A percentile compares a stretch with the other conserved stretches of the same genome.
phyloP scores from a whole-genome alignment of 129 eudicot species.

The Flaveria brownii region DNA sequence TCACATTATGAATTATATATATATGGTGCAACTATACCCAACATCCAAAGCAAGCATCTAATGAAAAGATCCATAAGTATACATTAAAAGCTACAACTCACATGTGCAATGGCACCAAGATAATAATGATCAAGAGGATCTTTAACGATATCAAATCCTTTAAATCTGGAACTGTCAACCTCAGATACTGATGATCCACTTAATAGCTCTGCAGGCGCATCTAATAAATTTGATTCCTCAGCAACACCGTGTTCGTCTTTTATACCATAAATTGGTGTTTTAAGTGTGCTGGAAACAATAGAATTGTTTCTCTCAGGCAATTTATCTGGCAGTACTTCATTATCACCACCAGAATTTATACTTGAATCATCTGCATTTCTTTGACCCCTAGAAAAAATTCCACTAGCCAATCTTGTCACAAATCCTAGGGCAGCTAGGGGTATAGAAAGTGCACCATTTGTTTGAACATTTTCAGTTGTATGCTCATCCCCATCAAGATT shows the following conservation, averaged over 20 bases:
- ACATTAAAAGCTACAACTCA: conserved; percentile 27
- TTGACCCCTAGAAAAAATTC: conserved; percentile 80
- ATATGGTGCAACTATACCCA: neutral
- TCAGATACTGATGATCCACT: conserved; percentile 34
- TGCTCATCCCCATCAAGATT: conserved; percentile 53
- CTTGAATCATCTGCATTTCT: conserved; percentile 44
- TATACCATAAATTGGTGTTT: conserved; percentile 29
- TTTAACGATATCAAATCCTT: conserved; percentile 82
- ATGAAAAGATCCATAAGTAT: neutral
- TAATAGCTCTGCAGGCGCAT: conserved; percentile 42
- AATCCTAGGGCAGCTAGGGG: conserved; percentile 80
- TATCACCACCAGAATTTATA: conserved; percentile 40
- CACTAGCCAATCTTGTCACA: conserved; percentile 79
- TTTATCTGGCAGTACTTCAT: conserved; percentile 35
- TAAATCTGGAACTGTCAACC: conserved; percentile 50
- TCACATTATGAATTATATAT: neutral
- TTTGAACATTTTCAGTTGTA: conserved; percentile 54
- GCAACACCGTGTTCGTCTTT: conserved; percentile 38
- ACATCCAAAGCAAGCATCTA: conserved; percentile 11
- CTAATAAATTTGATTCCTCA: conserved; percentile 39
- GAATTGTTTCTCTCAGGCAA: conserved; percentile 33
- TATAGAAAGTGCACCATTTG: conserved; percentile 72
- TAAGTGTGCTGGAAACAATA: conserved; percentile 34
- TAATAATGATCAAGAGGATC: conserved; percentile 86
- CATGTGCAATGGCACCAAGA: conserved; percentile 64